Evolutionary conservation across 495 filamentous ascomycete species (phyloP), one percentile per base, ranked within the genome.

Genomic region (Astrocystis sublimbata): DNA sequence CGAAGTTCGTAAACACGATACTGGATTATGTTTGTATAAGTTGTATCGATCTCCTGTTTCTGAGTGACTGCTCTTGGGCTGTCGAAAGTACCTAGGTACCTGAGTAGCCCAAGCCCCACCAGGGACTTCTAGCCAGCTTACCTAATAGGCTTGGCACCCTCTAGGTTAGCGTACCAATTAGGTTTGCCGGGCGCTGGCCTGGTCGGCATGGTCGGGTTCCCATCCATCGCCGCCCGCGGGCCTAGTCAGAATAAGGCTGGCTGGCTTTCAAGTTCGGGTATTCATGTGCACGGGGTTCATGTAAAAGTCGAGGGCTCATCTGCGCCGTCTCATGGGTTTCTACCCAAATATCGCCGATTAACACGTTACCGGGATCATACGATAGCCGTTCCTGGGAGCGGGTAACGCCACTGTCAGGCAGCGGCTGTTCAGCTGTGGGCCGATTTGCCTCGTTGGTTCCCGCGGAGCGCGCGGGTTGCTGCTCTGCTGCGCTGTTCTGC

Each of bases 361-460:
- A 41, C 54, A 53, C 61, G 41, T 36, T 33, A 56, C 65, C 53
- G 64, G 66, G 62, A 65, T 71, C 70, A 70, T 72, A 72, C 70
- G 70, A 72, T 68, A 68, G 58, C 61, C 55, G 62, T 63, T n/a
- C n/a, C n/a, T n/a, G n/a, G n/a, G n/a, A 65, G 15, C 58, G 40
- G 64, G 67, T 68, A 72, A 68, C 67, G 63, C 70, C 70, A 72
- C 65, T 63, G 63, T 72, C 69, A 71, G 66, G 61, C 54, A 57
- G 54, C 35, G 28, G 41, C 41, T 19, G 15, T 43, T 15, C 13
- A 17, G 49, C 28, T 33, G 54, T 57, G 54, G 38, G 60, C 56
- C 41, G 52, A 64, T 59, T n/a, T 54, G 58, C 51, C 49, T 13
- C 28, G n/a, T n/a, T 12, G 49, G 49, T 30, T 2, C n/a, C 51